Conservation (phyloP, 225 moss, liverwort and hornwort genomes). For the Thuidium tamariscinum region DNA sequence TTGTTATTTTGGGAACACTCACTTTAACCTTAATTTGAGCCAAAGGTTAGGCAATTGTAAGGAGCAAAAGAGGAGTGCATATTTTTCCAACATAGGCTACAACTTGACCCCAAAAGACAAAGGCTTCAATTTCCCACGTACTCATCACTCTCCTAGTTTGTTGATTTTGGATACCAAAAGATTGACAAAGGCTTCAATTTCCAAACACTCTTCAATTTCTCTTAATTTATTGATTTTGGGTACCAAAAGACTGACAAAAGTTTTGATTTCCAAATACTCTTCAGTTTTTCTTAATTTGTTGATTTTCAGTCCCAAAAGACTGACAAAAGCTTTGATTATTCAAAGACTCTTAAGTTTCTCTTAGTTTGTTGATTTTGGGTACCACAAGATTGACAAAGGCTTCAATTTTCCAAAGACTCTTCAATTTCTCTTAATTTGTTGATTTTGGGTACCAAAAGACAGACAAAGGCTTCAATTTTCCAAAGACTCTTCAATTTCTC, state of each 20-base stretch:
- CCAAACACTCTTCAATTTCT: background rate
- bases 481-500: too few species aligned
- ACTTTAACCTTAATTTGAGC: background rate
- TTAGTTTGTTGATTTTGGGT: too few species aligned
- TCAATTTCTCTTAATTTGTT: too few species aligned
- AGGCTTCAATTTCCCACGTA: constrained; percentile 23
- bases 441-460: background rate
- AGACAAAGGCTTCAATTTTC: too few species aligned
- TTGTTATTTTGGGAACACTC: background rate
- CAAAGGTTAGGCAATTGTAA: background rate
- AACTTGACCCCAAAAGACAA: constrained; percentile 6
- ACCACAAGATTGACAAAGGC: too few species aligned
- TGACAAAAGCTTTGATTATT: too few species aligned
- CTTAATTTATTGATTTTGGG: background rate
- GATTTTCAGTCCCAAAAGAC: too few species aligned
- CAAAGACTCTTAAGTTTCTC: too few species aligned
- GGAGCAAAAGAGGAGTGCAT: background rate
- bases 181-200: constrained; percentile 14
- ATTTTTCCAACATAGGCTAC: background rate
- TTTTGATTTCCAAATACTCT: constrained; percentile 19
- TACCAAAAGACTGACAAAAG: constrained; percentile 1
- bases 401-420: too few species aligned
- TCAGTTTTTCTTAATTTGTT: too few species aligned
- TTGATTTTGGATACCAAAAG: too few species aligned
- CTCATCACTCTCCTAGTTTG: too few species aligned